These are phyloP conservation scores for Penstemon barbatus DNA, from an alignment of 257 asterid genomes.

Conservation along the genomic window DNA sequence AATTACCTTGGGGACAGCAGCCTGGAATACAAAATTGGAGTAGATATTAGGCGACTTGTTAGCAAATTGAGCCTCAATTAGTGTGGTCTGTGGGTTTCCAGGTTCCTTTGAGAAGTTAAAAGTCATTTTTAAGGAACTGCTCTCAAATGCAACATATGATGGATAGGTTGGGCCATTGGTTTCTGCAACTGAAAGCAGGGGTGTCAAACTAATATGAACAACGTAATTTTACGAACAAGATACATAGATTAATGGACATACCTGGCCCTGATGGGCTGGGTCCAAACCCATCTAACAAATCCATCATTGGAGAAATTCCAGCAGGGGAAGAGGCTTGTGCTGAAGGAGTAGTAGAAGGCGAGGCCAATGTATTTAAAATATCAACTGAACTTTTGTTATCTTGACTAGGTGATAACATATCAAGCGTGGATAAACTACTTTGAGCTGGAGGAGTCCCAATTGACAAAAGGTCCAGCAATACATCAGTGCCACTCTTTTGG, in stretches of 20 bases:
- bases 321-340: slow-evolving; percentile 42
- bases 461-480: slow-evolving; percentile 79
- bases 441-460: slow-evolving; percentile 75
- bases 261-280: slow-evolving; percentile 60
- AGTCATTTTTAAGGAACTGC: slow-evolving; percentile 63
- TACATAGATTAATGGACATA: slow-evolving; percentile 32
- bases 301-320: slow-evolving; percentile 78
- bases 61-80: slow-evolving; percentile 72
- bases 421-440: slow-evolving; percentile 53
- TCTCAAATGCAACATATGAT: slow-evolving; percentile 81
- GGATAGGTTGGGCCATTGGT: slow-evolving; percentile 67
- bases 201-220: slow-evolving; percentile 26
- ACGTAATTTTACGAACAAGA: slow-evolving; percentile 17
- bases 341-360: slow-evolving; percentile 53
- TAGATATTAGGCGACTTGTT: slow-evolving; percentile 68
- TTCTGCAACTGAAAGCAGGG: slow-evolving; percentile 50
- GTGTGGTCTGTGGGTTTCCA: slow-evolving; percentile 62
- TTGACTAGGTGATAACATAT: slow-evolving; percentile 51
- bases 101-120: slow-evolving; percentile 84
- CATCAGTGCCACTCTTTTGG: slow-evolving; percentile 67
- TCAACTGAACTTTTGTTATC: slow-evolving; percentile 52
- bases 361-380: slow-evolving; percentile 47
- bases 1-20: slow-evolving; percentile 96
- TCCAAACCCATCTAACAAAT: slow-evolving; percentile 76
- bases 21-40: slow-evolving; percentile 86